Evolutionary conservation across 1,139 yeast genomes (phyloP).

Genomic region (Candida tropicalis): DNA sequence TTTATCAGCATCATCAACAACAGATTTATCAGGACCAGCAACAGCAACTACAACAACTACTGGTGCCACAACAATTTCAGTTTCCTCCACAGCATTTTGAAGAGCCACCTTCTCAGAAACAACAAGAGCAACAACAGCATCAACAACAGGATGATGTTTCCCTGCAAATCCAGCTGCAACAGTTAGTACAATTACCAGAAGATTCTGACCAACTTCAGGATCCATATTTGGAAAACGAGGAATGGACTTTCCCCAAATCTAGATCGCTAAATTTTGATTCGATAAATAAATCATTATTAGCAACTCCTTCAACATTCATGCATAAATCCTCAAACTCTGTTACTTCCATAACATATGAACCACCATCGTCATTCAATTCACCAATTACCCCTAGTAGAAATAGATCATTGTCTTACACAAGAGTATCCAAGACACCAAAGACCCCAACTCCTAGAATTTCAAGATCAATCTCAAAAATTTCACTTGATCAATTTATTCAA

Average conservation of each 20-base stretch:
- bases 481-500: constrained; percentile 4
- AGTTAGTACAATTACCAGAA: constrained; percentile 1
- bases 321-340: constrained; percentile 4
- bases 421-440: constrained; percentile 1
- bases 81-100: constrained; percentile 3
- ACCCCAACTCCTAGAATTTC: constrained; percentile 4
- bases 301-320: not conserved
- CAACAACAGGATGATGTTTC: constrained; percentile 3
- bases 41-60: constrained; percentile 9
- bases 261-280: constrained; percentile 2
- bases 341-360: constrained; percentile 1
- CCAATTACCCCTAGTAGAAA: constrained; percentile 3
- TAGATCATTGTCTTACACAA: constrained; percentile 1
- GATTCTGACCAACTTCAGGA: constrained; percentile 6
- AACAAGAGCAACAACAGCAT: constrained; percentile 8
- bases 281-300: constrained; percentile 1
- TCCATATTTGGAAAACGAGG: constrained; percentile 4
- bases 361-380: not conserved
- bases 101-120: not conserved
- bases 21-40: constrained; percentile 4
- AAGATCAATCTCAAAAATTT: constrained; percentile 1
- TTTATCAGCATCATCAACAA: constrained; percentile 7
- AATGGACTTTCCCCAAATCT: constrained; percentile 4
- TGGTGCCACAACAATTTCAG: constrained; percentile 1
- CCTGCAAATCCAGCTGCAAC: constrained; percentile 1